These are phyloP conservation scores for apple (Malus domestica) DNA, from an alignment of 306 rosid genomes.

Conservation along the genomic window ASM211411v1 NC_041796.1:10043501-10044000, in stretches of 20 bases:
- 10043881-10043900: conserved; percentile 31
- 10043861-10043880: neutral
- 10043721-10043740: neutral
- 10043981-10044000: conserved; percentile 99
- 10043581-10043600: too few relatives aligned
- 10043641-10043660: too few relatives aligned
- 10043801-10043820: neutral
- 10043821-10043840: conserved; percentile 10
- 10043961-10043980: conserved; percentile 69
- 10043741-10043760: neutral
- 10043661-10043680: too few relatives aligned
- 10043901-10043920: conserved; percentile 22
- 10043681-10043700: neutral
- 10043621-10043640: too few relatives aligned
- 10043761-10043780: neutral
- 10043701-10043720: neutral
- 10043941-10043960: neutral
- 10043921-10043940: conserved; percentile 15
- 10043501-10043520: too few relatives aligned
- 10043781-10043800: neutral
- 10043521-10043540: neutral
- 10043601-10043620: too few relatives aligned
- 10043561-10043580: too few relatives aligned
- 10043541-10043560: too few relatives aligned
- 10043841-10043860: neutral